phyloP scores from a whole-genome alignment of 2,329 filamentous ascomycete species.

The Paraphoma chrysanthemicola region DNA sequence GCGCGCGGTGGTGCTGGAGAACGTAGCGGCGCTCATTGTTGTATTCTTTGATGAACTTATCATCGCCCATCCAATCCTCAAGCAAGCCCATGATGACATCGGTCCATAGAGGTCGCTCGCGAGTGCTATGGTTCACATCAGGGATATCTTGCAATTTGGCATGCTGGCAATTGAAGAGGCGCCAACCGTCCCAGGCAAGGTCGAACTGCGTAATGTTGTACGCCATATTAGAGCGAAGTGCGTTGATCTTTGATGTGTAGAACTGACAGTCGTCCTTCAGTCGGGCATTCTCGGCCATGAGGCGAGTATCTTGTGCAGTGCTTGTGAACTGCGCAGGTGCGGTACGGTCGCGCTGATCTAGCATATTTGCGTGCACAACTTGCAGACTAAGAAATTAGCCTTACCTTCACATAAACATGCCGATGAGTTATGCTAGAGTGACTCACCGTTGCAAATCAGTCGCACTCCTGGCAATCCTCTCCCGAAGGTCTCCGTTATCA shows the following conservation, averaged over 20 bases:
- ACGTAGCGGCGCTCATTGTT: background rate
- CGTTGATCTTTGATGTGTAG: background rate
- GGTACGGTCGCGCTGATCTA: no score
- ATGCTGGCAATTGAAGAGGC: conserved; percentile 13
- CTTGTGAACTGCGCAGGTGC: no score
- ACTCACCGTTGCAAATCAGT: no score
- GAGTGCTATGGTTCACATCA: background rate
- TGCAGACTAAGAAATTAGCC: no score
- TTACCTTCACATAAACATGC: no score
- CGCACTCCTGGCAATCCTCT: no score
- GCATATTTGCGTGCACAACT: no score
- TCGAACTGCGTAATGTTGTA: conserved; percentile 10
- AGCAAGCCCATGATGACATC: background rate
- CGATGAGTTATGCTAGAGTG: no score
- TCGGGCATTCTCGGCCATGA: background rate
- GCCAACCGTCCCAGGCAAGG: background rate
- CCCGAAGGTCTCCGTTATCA: no score
- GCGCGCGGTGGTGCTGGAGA: conserved; percentile 12
- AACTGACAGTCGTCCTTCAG: background rate
- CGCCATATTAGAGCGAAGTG: background rate
- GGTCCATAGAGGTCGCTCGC: background rate
- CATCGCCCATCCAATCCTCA: background rate
- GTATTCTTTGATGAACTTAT: conserved; percentile 11
- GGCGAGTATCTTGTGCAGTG: background rate
- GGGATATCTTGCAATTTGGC: background rate